Evolutionary conservation across 1,139 yeast genomes (phyloP).

Genomic region (Saccharomyces uvarum): DNA sequence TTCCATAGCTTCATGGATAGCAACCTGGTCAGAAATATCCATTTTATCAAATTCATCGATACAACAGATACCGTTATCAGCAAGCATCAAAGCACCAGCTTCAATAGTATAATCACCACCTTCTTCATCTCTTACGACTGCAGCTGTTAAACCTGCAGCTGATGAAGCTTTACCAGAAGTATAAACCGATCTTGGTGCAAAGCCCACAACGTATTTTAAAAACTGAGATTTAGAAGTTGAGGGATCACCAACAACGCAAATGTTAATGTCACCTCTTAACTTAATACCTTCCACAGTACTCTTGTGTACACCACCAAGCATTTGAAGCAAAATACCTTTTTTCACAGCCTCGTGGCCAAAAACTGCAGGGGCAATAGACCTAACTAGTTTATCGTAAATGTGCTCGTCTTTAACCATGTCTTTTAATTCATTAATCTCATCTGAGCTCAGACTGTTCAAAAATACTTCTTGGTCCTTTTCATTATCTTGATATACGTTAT

Average conservation of each 20-base stretch:
- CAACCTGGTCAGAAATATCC: slow-evolving; percentile 94
- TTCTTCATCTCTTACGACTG: slow-evolving; percentile 95
- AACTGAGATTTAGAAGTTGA: slow-evolving; percentile 96
- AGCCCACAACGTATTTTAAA: slow-evolving; percentile 83
- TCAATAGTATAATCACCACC: slow-evolving; percentile 96
- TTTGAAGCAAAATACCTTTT: slow-evolving; percentile 81
- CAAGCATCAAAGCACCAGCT: slow-evolving; percentile 98
- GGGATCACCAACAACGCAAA: slow-evolving; percentile 97
- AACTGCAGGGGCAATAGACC: slow-evolving; percentile 92
- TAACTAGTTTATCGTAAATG: slow-evolving; percentile 75
- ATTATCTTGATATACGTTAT: slow-evolving; percentile 31
- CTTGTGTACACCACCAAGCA: slow-evolving; percentile 95
- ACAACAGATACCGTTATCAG: slow-evolving; percentile 97
- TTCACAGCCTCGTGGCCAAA: slow-evolving; percentile 94
- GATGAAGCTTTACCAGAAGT: slow-evolving; percentile 98
- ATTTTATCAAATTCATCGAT: slow-evolving; percentile 97
- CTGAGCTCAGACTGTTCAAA: slow-evolving; percentile 68
- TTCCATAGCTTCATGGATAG: slow-evolving; percentile 99
- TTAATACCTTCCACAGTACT: slow-evolving; percentile 90
- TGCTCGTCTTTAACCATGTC: slow-evolving; percentile 89
- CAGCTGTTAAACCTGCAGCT: slow-evolving; percentile 98
- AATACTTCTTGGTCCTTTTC: slow-evolving; percentile 69
- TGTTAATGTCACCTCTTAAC: slow-evolving; percentile 92
- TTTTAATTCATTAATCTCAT: slow-evolving; percentile 78
- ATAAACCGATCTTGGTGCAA: slow-evolving; percentile 90